A percentile compares a stretch with the other conserved stretches of the same genome.
These are phyloP conservation scores for Tricholoma hemisulphureum DNA, from an alignment of 768 basidiomycete genomes.

Conservation along the genomic window DNA sequence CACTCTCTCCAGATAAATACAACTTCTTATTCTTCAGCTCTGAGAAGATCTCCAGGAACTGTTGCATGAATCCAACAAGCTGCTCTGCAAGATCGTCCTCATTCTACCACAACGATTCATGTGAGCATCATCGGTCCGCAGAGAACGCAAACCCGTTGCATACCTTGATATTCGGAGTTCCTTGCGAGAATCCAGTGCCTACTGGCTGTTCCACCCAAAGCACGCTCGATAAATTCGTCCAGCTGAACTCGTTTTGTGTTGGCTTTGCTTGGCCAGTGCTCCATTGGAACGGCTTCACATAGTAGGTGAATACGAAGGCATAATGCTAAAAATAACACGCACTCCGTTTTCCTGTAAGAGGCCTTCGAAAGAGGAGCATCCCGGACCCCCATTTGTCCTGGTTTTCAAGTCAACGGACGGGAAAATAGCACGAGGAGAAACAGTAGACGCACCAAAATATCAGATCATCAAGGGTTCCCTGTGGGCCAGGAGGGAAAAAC, in stretches of 20 bases:
- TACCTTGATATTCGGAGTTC: conserved; percentile 24
- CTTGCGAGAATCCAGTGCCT: conserved; percentile 35
- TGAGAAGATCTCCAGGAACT: conserved; percentile 72
- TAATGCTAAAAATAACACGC: conserved; percentile 16
- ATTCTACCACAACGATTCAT: too few species aligned
- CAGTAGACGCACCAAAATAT: conserved; percentile 74
- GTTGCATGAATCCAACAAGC: conserved; percentile 62
- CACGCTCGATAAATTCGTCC: conserved; percentile 77
- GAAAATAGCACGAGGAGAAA: too few species aligned
- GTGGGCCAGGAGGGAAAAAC: conserved; percentile 78
- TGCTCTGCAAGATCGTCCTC: conserved; percentile 49
- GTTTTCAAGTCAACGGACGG: neutral
- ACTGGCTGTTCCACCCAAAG: conserved; percentile 79
- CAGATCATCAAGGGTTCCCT: conserved; percentile 68
- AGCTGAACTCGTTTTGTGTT: conserved; percentile 64
- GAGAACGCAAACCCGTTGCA: too few species aligned
- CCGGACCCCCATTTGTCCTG: conserved; percentile 82
- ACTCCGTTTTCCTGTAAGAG: conserved; percentile 75
- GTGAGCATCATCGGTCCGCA: too few species aligned
- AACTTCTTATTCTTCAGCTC: conserved; percentile 73
- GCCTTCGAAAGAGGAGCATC: conserved; percentile 73
- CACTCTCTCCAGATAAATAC: conserved; percentile 73
- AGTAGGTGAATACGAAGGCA: neutral
- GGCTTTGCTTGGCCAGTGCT: conserved; percentile 60
- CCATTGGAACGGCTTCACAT: conserved; percentile 64